phyloP scores from a whole-genome alignment of 306 rosid genomes.

The Trifolium pratense region DNA sequence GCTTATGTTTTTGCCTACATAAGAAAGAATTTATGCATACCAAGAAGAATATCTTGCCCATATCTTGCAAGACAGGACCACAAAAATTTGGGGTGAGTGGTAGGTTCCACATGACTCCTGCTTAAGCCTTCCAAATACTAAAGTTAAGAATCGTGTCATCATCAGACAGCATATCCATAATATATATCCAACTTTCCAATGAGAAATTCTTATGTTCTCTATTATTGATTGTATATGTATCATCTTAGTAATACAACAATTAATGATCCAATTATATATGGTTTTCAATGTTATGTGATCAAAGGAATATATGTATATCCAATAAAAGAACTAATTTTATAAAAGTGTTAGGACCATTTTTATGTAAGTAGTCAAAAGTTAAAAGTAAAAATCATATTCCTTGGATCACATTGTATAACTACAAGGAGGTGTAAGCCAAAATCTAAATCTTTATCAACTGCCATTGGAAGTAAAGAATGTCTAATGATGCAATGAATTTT shows the following conservation, averaged over 20 bases:
- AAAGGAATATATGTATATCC: neutral
- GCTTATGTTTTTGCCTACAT: neutral
- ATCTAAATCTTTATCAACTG: neutral
- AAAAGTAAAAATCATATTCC: neutral
- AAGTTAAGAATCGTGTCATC: constrained; percentile 12
- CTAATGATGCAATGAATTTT: neutral
- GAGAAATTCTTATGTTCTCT: constrained; percentile 9
- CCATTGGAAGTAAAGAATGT: neutral
- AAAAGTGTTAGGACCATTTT: neutral
- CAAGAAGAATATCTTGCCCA: constrained; percentile 1
- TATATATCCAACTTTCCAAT: neutral
- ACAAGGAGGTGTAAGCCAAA: neutral
- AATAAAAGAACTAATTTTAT: neutral
- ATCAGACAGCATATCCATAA: constrained; percentile 11
- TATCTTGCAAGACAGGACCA: constrained; percentile 12
- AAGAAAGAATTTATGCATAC: neutral
- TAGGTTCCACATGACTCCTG: constrained; percentile 8
- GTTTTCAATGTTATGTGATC: neutral
- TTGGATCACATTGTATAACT: neutral
- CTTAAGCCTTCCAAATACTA: constrained; percentile 11
- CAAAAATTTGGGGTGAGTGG: constrained; percentile 12
- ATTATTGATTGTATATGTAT: neutral
- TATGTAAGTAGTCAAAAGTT: neutral
- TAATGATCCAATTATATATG: neutral
- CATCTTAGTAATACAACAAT: neutral